Conservation (phyloP, 2,329 filamentous ascomycete genomes). For the Monascus ruber region DNA sequence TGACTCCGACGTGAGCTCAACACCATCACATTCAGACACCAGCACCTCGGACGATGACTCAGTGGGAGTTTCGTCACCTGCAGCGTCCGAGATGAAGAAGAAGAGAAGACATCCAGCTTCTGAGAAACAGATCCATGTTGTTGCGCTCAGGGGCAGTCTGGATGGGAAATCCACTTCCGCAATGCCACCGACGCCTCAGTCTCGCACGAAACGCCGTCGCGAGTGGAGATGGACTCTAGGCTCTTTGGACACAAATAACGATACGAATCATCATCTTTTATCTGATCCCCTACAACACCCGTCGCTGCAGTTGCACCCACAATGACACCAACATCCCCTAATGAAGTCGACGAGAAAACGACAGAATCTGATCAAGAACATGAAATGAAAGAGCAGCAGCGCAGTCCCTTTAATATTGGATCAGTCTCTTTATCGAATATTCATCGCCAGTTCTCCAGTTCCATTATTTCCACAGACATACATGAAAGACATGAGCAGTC, state of each 20-base stretch:
- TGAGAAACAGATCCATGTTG: slow-evolving; percentile 29
- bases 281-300: slow-evolving; percentile 1
- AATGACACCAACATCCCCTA: not conserved
- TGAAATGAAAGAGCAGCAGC: too few species aligned
- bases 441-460: too few species aligned
- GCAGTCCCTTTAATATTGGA: too few species aligned
- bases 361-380: not conserved
- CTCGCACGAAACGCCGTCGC: slow-evolving; percentile 41
- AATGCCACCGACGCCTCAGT: slow-evolving; percentile 42
- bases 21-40: slow-evolving; percentile 16
- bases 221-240: slow-evolving; percentile 50
- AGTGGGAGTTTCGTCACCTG: slow-evolving; percentile 5
- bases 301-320: not conserved
- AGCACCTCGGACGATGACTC: slow-evolving; percentile 23
- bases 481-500: too few species aligned
- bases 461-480: too few species aligned
- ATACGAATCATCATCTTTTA: not conserved
- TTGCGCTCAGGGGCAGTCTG: slow-evolving; percentile 28
- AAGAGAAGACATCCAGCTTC: slow-evolving; percentile 20
- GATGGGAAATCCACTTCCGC: slow-evolving; percentile 37
- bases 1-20: slow-evolving; percentile 18
- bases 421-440: too few species aligned
- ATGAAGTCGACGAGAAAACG: not conserved
- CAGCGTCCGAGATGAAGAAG: slow-evolving; percentile 17
- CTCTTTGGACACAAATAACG: slow-evolving; percentile 21